A percentile compares a stretch with the other conserved stretches of the same genome.
phyloP scores from a whole-genome alignment of 352 stramenopile genomes.

The Phytopythium kandeliae region DNA sequence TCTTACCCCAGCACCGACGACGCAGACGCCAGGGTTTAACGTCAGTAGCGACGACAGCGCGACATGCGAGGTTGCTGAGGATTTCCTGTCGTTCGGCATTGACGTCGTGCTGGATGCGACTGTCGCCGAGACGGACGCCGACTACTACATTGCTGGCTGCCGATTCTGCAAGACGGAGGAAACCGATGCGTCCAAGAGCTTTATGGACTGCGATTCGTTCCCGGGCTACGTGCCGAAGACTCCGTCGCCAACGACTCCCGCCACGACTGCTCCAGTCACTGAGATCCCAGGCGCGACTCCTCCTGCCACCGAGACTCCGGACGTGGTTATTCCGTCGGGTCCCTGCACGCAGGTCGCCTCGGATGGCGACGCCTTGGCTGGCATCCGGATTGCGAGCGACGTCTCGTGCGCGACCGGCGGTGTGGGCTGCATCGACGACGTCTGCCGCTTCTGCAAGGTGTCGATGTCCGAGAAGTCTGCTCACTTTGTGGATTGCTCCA shows the following conservation, averaged over 20 bases:
- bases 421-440: slow-evolving; percentile 23
- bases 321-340: neutral
- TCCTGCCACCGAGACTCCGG: neutral
- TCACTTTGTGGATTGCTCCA: slow-evolving; percentile 16
- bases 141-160: slow-evolving; percentile 23
- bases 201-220: slow-evolving; percentile 15
- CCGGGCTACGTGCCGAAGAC: neutral
- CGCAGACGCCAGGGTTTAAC: slow-evolving; percentile 1
- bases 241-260: slow-evolving; percentile 5
- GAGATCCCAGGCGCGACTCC: too few species aligned
- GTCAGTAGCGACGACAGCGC: neutral
- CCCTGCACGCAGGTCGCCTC: slow-evolving; percentile 13
- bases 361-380: slow-evolving; percentile 21
- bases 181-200: slow-evolving; percentile 15
- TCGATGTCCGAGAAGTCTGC: slow-evolving; percentile 14
- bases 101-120: slow-evolving; percentile 20
- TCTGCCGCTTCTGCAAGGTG: slow-evolving; percentile 34
- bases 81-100: slow-evolving; percentile 10
- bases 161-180: slow-evolving; percentile 28
- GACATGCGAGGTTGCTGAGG: neutral
- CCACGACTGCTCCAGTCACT: slow-evolving; percentile 3
- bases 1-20: neutral
- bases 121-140: slow-evolving; percentile 15
- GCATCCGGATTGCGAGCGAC: slow-evolving; percentile 23
- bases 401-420: slow-evolving; percentile 16